Evolutionary conservation across 345 rosid genomes (phyloP), one percentile per base, ranked within the genome.

Genomic region (Eucalyptus cloeziana): DNA sequence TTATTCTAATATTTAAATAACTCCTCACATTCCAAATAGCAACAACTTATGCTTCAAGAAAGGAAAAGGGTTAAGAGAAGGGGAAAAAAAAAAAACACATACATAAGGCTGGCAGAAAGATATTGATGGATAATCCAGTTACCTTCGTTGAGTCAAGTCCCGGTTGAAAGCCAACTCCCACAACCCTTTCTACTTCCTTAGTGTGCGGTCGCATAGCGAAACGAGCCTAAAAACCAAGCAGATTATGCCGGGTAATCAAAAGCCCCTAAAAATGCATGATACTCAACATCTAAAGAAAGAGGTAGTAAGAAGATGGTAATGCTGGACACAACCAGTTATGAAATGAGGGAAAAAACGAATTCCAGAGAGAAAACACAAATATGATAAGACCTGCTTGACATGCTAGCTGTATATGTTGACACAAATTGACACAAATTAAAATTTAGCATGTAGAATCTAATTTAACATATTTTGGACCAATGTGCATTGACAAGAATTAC

Each of bases 111-210:
- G 30, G 85, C 85, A 10, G 30, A 76, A 76, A 76, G 85, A 67
- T 49, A 79, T 12, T 13, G 31, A 64, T 40, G 67, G 58, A 27
- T 33, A 14, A 40, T 4, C 22, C 7, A 50, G 40, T 92, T 90
- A 97, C 99, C 99, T 98, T 98, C 81, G 92, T 93, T 40, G 96
- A 94, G 91, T 97, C 99, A 90, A 97, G 97, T 86, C 99, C 99
- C 49, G 99, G 99, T 90, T 96, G 99, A 92, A 97, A 98, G 90
- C 97, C 96, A 91, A 98, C 94, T 85, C 99, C 99, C 54, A 95
- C 98, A 87, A 98, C 99, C 93, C 91, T 96, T 93, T 94, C 97
- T 85, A 93, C 94, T 92, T 87, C 92, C 90, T 93, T 96, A 69
- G 91, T 89, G 92, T 98, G 99, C 13, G 99, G 99, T 91, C 93